Conservation (phyloP, 768 basidiomycete genomes). For the Suillus brevipes region DNA sequence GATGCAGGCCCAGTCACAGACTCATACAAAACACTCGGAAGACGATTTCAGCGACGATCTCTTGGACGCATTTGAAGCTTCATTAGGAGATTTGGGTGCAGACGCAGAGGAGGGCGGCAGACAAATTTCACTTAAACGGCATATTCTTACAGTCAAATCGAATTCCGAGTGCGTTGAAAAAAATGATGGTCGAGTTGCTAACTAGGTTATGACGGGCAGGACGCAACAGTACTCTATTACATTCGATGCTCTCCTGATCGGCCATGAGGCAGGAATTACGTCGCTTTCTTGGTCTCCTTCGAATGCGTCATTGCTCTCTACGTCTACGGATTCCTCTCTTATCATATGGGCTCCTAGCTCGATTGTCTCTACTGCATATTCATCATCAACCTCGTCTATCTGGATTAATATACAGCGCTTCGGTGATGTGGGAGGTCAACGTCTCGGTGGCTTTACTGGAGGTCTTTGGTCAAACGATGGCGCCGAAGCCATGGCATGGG, state of each 20-base stretch:
- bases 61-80: constrained; percentile 85
- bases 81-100: constrained; percentile 60
- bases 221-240: constrained; percentile 69
- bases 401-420: constrained; percentile 93
- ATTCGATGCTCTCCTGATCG: constrained; percentile 91
- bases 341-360: constrained; percentile 90
- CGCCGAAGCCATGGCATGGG: constrained; percentile 74
- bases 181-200: not conserved
- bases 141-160: constrained; percentile 68
- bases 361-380: constrained; percentile 38
- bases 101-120: constrained; percentile 78
- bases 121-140: constrained; percentile 88
- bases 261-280: constrained; percentile 94
- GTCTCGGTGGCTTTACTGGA: constrained; percentile 90
- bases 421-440: constrained; percentile 90
- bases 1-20: constrained; percentile 13
- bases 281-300: constrained; percentile 80
- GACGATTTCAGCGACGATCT: constrained; percentile 63
- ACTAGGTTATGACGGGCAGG: constrained; percentile 28
- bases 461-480: constrained; percentile 75
- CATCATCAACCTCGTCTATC: constrained; percentile 51
- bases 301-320: constrained; percentile 68
- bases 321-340: constrained; percentile 92
- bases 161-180: constrained; percentile 37
- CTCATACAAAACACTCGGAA: constrained; percentile 21